Conservation (phyloP, 176 grass and related monocot genomes). For the Rhynchospora pubera region DNA sequence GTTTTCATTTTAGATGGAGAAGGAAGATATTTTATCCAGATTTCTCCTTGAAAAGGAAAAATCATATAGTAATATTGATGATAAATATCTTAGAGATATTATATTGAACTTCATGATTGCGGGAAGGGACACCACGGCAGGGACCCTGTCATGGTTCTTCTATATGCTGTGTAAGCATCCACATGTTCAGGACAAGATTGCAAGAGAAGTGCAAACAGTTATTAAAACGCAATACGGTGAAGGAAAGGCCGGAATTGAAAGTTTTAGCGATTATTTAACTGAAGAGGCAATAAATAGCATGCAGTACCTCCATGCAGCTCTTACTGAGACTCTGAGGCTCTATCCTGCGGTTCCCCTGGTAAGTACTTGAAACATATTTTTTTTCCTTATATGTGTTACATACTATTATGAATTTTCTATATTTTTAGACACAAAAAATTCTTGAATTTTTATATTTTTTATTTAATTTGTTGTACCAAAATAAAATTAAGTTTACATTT, state of each 20-base stretch:
- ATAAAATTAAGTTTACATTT: no score
- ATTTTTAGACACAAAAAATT: no score
- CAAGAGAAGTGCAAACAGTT: conserved; percentile 38
- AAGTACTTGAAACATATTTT: not conserved
- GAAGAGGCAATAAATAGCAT: no score
- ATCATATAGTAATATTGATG: conserved; percentile 30
- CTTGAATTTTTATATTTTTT: not conserved
- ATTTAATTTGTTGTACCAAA: no score
- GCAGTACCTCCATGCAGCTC: no score
- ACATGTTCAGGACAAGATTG: conserved; percentile 46
- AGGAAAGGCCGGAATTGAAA: not conserved
- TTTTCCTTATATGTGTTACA: not conserved
- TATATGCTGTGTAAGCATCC: conserved; percentile 72
- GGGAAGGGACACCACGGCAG: conserved; percentile 61
- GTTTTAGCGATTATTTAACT: no score
- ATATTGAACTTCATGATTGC: conserved; percentile 65
- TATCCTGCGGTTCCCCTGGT: conserved; percentile 56
- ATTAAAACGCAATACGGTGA: not conserved
- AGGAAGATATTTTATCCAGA: conserved; percentile 67
- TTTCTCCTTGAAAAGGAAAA: conserved; percentile 51
- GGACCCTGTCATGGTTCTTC: conserved; percentile 68
- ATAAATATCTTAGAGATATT: conserved; percentile 65
- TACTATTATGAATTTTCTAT: no score
- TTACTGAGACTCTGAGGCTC: conserved; percentile 13
- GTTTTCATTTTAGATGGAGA: conserved; percentile 22